Evolutionary conservation across 495 filamentous ascomycete genomes (phyloP).

Genomic region (Annulohypoxylon bovei): DNA sequence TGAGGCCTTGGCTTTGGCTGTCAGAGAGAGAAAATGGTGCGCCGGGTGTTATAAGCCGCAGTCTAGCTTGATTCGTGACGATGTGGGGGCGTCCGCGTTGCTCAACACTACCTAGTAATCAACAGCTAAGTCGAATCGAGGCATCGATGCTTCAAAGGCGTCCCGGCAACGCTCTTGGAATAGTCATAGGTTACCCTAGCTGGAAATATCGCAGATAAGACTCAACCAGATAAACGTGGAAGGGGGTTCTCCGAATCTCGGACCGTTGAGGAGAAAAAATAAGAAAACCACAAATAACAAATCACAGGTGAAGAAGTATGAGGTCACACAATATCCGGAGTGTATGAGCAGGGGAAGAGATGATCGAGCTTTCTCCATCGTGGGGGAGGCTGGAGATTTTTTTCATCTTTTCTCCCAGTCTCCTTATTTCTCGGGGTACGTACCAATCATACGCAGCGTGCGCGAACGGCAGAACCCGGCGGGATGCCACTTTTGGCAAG

Average conservation of each 20-base stretch:
- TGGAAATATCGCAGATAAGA: conserved; percentile 22
- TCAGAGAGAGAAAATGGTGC: conserved; percentile 10
- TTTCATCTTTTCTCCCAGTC: conserved; percentile 4
- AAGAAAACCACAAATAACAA: background rate
- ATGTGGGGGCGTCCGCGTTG: conserved; percentile 30
- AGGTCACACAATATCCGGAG: conserved; percentile 14
- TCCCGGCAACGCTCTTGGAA: conserved; percentile 3
- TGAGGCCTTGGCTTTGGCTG: conserved; percentile 32
- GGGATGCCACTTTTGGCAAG: conserved; percentile 39
- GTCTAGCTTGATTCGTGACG: conserved; percentile 34
- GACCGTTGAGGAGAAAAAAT: background rate
- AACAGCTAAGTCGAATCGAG: conserved; percentile 34
- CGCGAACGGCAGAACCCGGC: conserved; percentile 27
- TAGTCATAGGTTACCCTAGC: conserved; percentile 1
- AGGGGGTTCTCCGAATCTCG: conserved; percentile 24
- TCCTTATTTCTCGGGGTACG: conserved; percentile 9
- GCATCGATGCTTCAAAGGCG: conserved; percentile 11
- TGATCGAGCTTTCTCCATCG: conserved; percentile 17
- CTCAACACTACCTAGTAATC: conserved; percentile 41
- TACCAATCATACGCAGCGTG: conserved; percentile 9
- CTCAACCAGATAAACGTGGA: conserved; percentile 22
- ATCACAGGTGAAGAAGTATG: background rate
- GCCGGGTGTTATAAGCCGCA: conserved; percentile 38
- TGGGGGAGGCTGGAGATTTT: conserved; percentile 29
- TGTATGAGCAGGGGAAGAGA: conserved; percentile 2